Conservation (phyloP, 163 green algal genomes). For the Scenedesmus sp. region DNA sequence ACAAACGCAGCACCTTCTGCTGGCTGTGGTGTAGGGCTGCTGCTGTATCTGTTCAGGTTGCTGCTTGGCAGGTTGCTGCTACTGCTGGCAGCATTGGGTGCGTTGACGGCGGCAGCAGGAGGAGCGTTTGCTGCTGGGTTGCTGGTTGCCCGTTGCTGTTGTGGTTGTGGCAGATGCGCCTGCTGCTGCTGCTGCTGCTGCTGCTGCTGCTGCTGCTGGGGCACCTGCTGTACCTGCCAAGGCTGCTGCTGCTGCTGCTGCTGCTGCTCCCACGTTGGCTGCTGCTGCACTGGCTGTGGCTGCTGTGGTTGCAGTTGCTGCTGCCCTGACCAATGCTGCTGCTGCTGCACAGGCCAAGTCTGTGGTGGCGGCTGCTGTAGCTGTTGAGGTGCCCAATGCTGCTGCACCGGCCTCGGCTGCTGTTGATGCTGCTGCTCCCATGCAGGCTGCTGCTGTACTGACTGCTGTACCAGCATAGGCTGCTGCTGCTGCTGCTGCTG, state of each 20-base stretch:
- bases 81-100: not conserved
- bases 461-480: not conserved
- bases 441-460: not conserved
- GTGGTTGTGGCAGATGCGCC: not conserved
- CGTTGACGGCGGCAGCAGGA: not conserved
- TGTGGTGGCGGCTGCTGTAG: slow-evolving; percentile 2
- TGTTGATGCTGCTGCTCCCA: slow-evolving; percentile 7
- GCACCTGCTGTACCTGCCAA: not conserved
- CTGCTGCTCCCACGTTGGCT: not conserved
- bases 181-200: not conserved
- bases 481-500: not conserved
- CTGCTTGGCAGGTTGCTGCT: not conserved
- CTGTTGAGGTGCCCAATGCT: not conserved
- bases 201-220: not conserved
- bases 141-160: not conserved
- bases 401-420: not conserved
- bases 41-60: not conserved
- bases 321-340: not conserved
- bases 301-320: not conserved
- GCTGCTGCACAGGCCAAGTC: not conserved
- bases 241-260: not conserved
- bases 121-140: not conserved
- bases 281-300: not conserved
- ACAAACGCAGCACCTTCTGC: not conserved
- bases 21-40: not conserved